Conservation (phyloP, 495 filamentous ascomycete genomes). For the Hyaloscypha hepaticicola region DNA sequence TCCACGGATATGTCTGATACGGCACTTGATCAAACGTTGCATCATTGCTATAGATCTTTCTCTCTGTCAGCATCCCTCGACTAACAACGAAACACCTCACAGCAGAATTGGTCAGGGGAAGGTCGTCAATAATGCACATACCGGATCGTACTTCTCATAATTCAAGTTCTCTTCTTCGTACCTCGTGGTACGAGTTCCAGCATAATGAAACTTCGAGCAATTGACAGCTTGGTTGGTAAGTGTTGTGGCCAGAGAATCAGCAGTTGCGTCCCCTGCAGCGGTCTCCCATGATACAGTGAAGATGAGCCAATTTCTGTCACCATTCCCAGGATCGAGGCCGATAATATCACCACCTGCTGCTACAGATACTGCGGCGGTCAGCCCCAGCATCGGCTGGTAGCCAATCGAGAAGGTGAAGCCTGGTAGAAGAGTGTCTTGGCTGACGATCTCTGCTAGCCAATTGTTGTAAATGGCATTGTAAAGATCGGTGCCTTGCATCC, state of each 20-base stretch:
- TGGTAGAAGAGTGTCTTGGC: slow-evolving; percentile 1
- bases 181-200: not conserved
- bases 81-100: too few species aligned
- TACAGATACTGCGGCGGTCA: slow-evolving; percentile 7
- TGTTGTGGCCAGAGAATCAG: slow-evolving; percentile 14
- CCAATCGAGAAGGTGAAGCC: slow-evolving; percentile 17
- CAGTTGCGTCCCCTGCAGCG: slow-evolving; percentile 8
- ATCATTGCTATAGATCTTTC: slow-evolving; percentile 14
- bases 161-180: not conserved
- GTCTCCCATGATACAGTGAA: slow-evolving; percentile 13
- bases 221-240: slow-evolving; percentile 17
- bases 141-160: slow-evolving; percentile 7
- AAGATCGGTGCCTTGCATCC: not conserved
- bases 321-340: slow-evolving; percentile 3
- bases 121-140: slow-evolving; percentile 11
- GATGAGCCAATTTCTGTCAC: slow-evolving; percentile 18
- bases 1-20: slow-evolving; percentile 13
- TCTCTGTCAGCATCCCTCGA: too few species aligned
- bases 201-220: not conserved
- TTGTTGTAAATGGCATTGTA: slow-evolving; percentile 8
- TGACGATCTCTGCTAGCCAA: slow-evolving; percentile 3
- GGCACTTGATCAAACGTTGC: slow-evolving; percentile 26
- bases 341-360: slow-evolving; percentile 18
- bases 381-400: slow-evolving; percentile 16
- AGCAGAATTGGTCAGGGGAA: too few species aligned